These are phyloP conservation scores for Pseudoturritis turrita DNA, from an alignment of 345 rosid species.

Conservation along the genomic window DNA sequence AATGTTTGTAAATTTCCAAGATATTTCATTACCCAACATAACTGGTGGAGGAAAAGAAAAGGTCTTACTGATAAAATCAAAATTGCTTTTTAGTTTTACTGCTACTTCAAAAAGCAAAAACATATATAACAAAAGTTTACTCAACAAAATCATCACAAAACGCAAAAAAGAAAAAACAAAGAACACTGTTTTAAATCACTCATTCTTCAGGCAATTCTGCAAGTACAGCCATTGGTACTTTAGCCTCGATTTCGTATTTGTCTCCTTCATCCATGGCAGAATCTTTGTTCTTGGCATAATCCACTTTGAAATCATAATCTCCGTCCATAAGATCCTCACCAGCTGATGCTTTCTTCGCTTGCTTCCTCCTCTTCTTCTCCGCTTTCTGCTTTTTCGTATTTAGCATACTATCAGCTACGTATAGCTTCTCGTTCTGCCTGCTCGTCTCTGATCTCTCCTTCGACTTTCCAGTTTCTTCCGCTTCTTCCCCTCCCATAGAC, in stretches of 20 bases:
- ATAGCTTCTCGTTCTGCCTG: slow-evolving; percentile 72
- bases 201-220: slow-evolving; percentile 35
- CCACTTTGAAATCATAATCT: slow-evolving; percentile 78
- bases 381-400: slow-evolving; percentile 69
- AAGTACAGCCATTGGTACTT: slow-evolving; percentile 52
- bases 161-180: neutral
- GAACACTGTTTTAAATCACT: slow-evolving; percentile 13
- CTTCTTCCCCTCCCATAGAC: slow-evolving; percentile 40
- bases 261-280: slow-evolving; percentile 46
- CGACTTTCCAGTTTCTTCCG: slow-evolving; percentile 21
- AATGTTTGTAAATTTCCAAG: neutral
- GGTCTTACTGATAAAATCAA: neutral
- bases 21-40: neutral
- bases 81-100: slow-evolving; percentile 1
- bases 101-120: neutral
- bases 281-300: slow-evolving; percentile 47
- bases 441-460: slow-evolving; percentile 39
- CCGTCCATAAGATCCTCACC: slow-evolving; percentile 57
- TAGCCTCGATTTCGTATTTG: slow-evolving; percentile 25
- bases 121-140: neutral
- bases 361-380: slow-evolving; percentile 76
- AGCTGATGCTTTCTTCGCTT: slow-evolving; percentile 35
- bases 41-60: neutral
- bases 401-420: slow-evolving; percentile 60
- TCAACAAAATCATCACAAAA: slow-evolving; percentile 11